phyloP scores from a whole-genome alignment of 768 basidiomycete genomes.

The Leucogyrophana mollusca region DNA sequence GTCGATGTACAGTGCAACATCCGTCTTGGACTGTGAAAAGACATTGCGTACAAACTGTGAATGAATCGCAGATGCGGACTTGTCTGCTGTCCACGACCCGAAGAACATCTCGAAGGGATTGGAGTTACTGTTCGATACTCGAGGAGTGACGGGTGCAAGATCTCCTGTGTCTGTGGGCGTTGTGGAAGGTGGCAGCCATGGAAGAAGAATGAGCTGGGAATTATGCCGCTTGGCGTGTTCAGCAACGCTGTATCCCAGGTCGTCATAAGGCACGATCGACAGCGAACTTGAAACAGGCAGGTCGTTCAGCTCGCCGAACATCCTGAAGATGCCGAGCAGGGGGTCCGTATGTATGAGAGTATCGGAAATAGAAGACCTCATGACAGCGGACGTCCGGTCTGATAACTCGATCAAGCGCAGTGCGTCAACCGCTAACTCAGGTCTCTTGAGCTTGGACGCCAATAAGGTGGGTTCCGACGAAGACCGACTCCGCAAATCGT shows the following conservation, averaged over 20 bases:
- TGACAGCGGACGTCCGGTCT: conserved; percentile 55
- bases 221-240: conserved; percentile 49
- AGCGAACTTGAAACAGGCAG: conserved; percentile 64
- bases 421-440: conserved; percentile 50
- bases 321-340: conserved; percentile 63
- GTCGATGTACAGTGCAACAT: conserved; percentile 81
- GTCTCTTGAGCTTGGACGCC: conserved; percentile 1
- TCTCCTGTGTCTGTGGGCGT: conserved; percentile 28
- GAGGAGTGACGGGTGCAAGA: conserved; percentile 13
- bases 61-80: conserved; percentile 53
- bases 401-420: conserved; percentile 79
- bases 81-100: conserved; percentile 28
- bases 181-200: conserved; percentile 61
- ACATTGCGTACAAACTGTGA: conserved; percentile 78
- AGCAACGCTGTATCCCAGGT: conserved; percentile 63
- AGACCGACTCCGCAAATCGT: background rate
- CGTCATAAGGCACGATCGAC: conserved; percentile 65
- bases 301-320: conserved; percentile 66
- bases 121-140: conserved; percentile 14
- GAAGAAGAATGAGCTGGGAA: conserved; percentile 72
- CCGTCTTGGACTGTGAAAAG: conserved; percentile 56
- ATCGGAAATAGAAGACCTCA: conserved; percentile 57
- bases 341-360: conserved; percentile 66
- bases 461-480: background rate
- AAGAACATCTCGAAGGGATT: conserved; percentile 74